Evolutionary conservation across 192 early-diverging fungal genomes (phyloP), one percentile per base, ranked within the genome.

Genomic region (Diversispora eburnea): DNA sequence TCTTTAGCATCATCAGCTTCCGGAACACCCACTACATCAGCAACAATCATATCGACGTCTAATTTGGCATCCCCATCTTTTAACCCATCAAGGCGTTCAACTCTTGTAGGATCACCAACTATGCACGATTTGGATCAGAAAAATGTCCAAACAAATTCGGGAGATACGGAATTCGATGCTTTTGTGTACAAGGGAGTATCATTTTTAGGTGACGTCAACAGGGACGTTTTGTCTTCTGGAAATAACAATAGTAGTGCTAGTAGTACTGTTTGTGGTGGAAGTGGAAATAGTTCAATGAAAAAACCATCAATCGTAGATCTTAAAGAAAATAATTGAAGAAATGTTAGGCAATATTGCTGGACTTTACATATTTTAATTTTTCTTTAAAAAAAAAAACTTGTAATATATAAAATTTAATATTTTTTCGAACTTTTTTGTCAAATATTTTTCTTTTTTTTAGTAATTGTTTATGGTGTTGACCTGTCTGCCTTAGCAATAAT

Each of bases 71-170:
- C 70, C 19, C 67, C 67, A 3, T 56, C 67, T 49, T 56, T 70
- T 70, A 70, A 70, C 56, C n/a, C 20, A 47, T 73, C 71, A 55
- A 54, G 71, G 39, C 54, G 71, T 19, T 61, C 71, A 39, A 73
- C 71, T 7, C 20, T 59, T 7, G 46, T 51, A 9, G 71, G 46
- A 62, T 55, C 54, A 3, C 55, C 71, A 57, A 43, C 60, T 2
- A 43, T 61, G 8, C 48, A n/a, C 46, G 45, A 73, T 39, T 45
- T 39, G 1, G 55, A 62, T 7, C 15, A 56, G 10, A 15, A 12
- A 51, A 33, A 73, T 57, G 19, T 9, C 41, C 25, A 33, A 33
- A 33, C 25, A 33, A 33, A 33, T 33, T 33, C 25, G 0, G 17
- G 17, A 12, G 57, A 59, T 59, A 33, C 57, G 4, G 64, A 66